These are phyloP conservation scores for Corymbia calophylla DNA, from an alignment of 441 rosid species.

Conservation along the genomic window DNA sequence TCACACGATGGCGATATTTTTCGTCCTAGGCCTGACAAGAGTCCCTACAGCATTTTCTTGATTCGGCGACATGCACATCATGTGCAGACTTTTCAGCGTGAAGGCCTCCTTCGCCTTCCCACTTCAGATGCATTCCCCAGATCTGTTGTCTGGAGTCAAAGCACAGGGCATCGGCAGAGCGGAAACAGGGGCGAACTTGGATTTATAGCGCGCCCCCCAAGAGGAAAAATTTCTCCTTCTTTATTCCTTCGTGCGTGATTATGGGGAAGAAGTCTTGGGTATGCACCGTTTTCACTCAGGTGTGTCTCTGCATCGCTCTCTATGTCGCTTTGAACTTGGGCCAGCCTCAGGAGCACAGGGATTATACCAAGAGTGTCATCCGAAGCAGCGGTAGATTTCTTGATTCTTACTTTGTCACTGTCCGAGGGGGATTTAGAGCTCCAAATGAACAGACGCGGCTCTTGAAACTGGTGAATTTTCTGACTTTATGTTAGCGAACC, in stretches of 20 bases:
- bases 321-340: conserved; percentile 57
- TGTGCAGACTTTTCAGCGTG: not conserved
- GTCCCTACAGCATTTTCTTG: not conserved
- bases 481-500: not conserved
- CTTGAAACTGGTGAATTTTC: conserved; percentile 52
- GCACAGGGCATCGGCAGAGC: not conserved
- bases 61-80: not conserved
- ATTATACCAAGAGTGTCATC: not conserved
- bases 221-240: not conserved
- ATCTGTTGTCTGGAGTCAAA: not conserved
- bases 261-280: conserved; percentile 54
- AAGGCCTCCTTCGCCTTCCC: not conserved
- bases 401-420: conserved; percentile 55
- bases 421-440: conserved; percentile 50
- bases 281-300: conserved; percentile 45
- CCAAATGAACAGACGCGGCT: conserved; percentile 36
- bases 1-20: not conserved
- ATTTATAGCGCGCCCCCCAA: not conserved
- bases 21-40: not conserved
- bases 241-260: not conserved
- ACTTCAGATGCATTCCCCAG: not conserved
- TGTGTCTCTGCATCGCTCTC: conserved; percentile 48
- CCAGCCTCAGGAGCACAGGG: conserved; percentile 22
- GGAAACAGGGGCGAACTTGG: not conserved
- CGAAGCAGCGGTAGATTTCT: conserved; percentile 9